Evolutionary conservation across 2,329 filamentous ascomycete genomes (phyloP).

Genomic region (Seiridium cupressi): DNA sequence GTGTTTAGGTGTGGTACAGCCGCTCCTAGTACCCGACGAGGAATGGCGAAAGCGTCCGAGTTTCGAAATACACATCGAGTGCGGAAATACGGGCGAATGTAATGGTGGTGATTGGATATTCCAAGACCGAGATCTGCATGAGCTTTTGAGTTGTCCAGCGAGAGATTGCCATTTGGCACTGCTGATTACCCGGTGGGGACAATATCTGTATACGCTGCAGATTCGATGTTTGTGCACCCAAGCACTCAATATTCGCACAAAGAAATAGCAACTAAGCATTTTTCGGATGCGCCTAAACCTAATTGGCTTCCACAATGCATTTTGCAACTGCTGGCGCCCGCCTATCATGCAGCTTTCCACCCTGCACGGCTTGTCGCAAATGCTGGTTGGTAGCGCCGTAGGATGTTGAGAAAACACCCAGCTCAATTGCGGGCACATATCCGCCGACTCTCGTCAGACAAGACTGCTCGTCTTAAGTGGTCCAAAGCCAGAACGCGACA

Average conservation of each 20-base stretch:
- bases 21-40: background rate
- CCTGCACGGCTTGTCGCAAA: background rate
- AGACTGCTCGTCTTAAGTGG: too few species aligned
- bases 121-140: conserved; percentile 1
- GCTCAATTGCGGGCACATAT: too few species aligned
- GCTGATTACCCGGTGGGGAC: conserved; percentile 33
- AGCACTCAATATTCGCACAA: conserved; percentile 13
- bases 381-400: background rate
- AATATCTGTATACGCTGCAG: conserved; percentile 28
- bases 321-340: conserved; percentile 6
- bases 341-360: background rate
- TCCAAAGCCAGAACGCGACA: too few species aligned
- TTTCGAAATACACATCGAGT: background rate
- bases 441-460: too few species aligned
- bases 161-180: conserved; percentile 46
- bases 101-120: background rate
- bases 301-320: conserved; percentile 19
- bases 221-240: conserved; percentile 27
- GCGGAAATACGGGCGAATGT: background rate
- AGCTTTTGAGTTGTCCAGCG: conserved; percentile 35
- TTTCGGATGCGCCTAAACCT: conserved; percentile 22
- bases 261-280: conserved; percentile 25
- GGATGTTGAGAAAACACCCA: background rate
- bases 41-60: background rate
- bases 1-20: background rate